phyloP scores from a whole-genome alignment of 139 green algal species.

The Nannochloris sp. region DNA sequence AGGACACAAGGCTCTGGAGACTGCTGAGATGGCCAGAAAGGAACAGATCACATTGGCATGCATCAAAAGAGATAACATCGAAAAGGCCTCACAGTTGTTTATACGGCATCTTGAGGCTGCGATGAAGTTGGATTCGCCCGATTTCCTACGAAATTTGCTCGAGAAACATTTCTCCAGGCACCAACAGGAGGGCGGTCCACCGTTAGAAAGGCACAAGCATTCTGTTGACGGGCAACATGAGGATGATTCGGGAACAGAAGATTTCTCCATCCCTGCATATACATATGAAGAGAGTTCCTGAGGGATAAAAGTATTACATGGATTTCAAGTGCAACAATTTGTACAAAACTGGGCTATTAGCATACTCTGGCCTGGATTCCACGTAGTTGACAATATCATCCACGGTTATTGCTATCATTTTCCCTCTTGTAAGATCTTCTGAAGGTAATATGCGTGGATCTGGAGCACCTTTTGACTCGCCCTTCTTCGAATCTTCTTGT shows the following conservation, averaged over 20 bases:
- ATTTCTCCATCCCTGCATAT: conserved; percentile 1
- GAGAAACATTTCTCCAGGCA: conserved; percentile 1
- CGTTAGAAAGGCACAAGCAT: not conserved
- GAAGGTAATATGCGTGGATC: not conserved
- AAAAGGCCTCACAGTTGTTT: not conserved
- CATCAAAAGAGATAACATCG: not conserved
- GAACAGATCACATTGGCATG: conserved; percentile 9
- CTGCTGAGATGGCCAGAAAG: conserved; percentile 4
- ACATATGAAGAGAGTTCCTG: not conserved
- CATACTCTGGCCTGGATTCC: not conserved
- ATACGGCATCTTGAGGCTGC: conserved; percentile 9
- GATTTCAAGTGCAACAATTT: not conserved
- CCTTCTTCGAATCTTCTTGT: not conserved
- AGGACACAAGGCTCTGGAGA: conserved; percentile 8
- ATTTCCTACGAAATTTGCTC: not conserved
- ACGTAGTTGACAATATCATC: not conserved
- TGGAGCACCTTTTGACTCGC: not conserved
- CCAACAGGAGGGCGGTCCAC: not conserved
- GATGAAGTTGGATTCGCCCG: not conserved
- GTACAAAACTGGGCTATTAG: not conserved
- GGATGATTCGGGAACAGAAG: not conserved
- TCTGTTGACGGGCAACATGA: not conserved
- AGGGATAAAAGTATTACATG: not conserved
- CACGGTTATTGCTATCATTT: not conserved
- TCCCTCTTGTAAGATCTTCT: not conserved